These are phyloP conservation scores for Nevesoporus exiguus DNA, from an alignment of 768 basidiomycete species.

Conservation along the genomic window DNA sequence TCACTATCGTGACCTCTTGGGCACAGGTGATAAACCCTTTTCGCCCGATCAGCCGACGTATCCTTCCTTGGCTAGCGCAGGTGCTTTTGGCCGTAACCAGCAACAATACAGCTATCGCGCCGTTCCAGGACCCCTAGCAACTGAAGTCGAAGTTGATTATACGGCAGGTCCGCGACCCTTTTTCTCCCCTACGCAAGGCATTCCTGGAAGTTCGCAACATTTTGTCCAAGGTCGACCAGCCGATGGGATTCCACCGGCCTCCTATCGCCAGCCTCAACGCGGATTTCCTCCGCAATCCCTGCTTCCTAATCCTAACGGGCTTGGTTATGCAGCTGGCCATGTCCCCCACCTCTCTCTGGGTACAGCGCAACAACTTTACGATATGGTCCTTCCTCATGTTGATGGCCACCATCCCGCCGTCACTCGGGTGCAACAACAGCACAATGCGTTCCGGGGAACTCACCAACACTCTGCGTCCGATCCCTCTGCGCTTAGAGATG, in stretches of 20 bases:
- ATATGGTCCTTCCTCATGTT: slow-evolving; percentile 60
- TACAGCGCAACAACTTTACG: slow-evolving; percentile 74
- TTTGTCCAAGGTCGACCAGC: slow-evolving; percentile 51
- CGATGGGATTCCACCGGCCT: slow-evolving; percentile 43
- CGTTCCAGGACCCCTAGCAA: slow-evolving; percentile 29
- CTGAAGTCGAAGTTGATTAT: slow-evolving; percentile 47
- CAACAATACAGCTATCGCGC: slow-evolving; percentile 52
- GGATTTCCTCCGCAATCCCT: slow-evolving; percentile 54
- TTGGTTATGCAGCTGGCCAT: slow-evolving; percentile 53
- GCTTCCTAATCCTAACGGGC: slow-evolving; percentile 49
- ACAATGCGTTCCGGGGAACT: slow-evolving; percentile 64
- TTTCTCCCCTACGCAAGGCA: slow-evolving; percentile 40
- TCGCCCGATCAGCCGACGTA: slow-evolving; percentile 49
- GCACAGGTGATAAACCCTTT: slow-evolving; percentile 40
- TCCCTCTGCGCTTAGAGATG: slow-evolving; percentile 73
- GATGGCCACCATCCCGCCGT: slow-evolving; percentile 64
- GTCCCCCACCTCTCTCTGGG: slow-evolving; percentile 69
- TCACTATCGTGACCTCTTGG: slow-evolving; percentile 45
- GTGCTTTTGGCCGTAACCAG: slow-evolving; percentile 46
- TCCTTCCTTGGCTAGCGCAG: slow-evolving; percentile 60
- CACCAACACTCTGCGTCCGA: slow-evolving; percentile 86
- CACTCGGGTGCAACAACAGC: slow-evolving; percentile 76
- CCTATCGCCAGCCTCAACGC: slow-evolving; percentile 64
- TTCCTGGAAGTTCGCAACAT: slow-evolving; percentile 42
- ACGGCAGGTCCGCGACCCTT: slow-evolving; percentile 55